Evolutionary conservation across 345 rosid species (phyloP), one percentile per base, ranked within the genome.

Genomic region (Linum lewisii): DNA sequence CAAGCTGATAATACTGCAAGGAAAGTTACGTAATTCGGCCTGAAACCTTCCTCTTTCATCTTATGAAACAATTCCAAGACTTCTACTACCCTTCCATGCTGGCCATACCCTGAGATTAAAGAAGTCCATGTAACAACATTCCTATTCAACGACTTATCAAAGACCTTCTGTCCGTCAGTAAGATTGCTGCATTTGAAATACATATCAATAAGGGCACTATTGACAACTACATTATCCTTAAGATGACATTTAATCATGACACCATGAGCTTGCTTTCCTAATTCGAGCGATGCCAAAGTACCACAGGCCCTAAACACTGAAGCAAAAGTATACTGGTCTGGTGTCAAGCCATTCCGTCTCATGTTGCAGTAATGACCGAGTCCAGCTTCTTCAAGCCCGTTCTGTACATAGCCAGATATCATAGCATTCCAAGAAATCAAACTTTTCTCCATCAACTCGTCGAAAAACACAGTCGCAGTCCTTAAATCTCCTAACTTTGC

Each of bases 271-370:
- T 76, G 75, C 79, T 69, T 81, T 25, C 89, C 92, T 4, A 77
- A 80, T 62, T 79, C 78, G 68, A 87, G 38, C 11, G 78, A 75
- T n/a, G 91, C 87, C 50, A 85, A 65, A 6, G 81, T 60, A 51
- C 86, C 78, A 65, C 82, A 84, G 0, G 85, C 86, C 72, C 80
- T 80, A 75, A 84, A 82, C 63, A 82, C 74, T 0, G 88, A 82
- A n/a, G 91, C 77, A 81, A 87, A 87, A 3, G 88, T 87, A 70
- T 81, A 78, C 37, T 74, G 86, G 22, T 85, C 86, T 0, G 91
- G 82, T 57, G 44, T 66, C 67, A 77, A 34, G 32, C 86, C 75
- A 26, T 57, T 54, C 26, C 58, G 71, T 66, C 86, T 80, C 83
- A 84, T 70, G 42, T 76, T 72, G 65, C 69, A 74, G 69, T 81